Conservation (phyloP, 2,329 filamentous ascomycete species). For the Aaosphaeria arxii region DNA sequence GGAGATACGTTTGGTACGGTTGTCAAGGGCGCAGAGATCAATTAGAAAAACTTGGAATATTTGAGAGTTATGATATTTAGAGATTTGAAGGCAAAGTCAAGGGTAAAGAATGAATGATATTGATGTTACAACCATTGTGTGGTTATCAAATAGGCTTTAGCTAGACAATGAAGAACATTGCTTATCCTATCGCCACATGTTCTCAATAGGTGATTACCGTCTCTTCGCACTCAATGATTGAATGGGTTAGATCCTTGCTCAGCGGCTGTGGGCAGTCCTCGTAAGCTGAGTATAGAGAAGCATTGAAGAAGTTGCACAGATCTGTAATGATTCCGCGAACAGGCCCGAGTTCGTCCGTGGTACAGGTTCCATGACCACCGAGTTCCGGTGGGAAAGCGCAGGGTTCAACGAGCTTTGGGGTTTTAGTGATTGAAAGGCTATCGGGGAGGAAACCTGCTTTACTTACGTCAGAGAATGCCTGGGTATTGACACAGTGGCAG, state of each 20-base stretch:
- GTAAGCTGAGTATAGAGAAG: slow-evolving; percentile 18
- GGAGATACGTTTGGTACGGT: slow-evolving; percentile 63
- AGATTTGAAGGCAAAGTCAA: neutral
- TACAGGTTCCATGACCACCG: slow-evolving; percentile 8
- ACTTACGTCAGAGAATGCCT: slow-evolving; percentile 15
- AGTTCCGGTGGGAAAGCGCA: slow-evolving; percentile 11
- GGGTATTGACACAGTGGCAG: slow-evolving; percentile 21
- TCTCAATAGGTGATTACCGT: neutral
- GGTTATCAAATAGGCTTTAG: neutral
- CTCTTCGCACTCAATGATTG: neutral
- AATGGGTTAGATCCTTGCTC: neutral
- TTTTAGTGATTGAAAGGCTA: neutral
- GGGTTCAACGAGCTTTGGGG: slow-evolving; percentile 13
- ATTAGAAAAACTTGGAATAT: slow-evolving; percentile 16
- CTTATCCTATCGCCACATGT: neutral
- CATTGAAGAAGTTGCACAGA: slow-evolving; percentile 24
- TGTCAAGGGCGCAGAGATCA: slow-evolving; percentile 50
- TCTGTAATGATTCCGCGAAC: slow-evolving; percentile 17
- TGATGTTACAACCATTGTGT: neutral
- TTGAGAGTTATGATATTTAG: neutral
- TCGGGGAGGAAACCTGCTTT: neutral
- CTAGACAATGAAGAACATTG: neutral
- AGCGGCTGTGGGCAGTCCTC: slow-evolving; percentile 1
- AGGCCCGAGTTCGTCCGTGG: slow-evolving; percentile 6
- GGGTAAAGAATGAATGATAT: neutral